Evolutionary conservation across 768 basidiomycete species (phyloP).

Genomic region (Lepiota brunneoincarnata): DNA sequence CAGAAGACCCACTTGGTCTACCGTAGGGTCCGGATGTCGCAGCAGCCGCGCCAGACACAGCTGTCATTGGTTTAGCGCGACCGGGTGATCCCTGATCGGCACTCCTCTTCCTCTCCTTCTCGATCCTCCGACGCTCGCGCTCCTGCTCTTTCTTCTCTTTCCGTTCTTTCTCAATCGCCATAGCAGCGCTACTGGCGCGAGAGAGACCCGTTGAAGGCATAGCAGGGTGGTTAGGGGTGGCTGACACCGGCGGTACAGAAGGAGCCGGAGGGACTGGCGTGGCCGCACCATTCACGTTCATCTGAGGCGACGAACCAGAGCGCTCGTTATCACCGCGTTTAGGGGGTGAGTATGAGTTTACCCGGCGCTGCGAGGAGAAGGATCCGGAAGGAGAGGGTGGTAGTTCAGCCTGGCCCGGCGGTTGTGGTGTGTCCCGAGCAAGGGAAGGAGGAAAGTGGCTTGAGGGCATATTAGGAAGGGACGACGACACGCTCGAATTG

Average conservation of each 20-base stretch:
- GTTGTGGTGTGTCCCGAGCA: conserved; percentile 10
- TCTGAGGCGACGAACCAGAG: conserved; percentile 16
- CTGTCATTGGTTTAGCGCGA: background rate
- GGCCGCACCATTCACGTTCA: conserved; percentile 10
- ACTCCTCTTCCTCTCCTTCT: conserved; percentile 26
- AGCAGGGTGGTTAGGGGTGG: conserved; percentile 7
- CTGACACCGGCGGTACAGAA: conserved; percentile 1
- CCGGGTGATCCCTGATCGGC: conserved; percentile 20
- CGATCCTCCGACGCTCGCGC: conserved; percentile 26
- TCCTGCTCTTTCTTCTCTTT: conserved; percentile 23
- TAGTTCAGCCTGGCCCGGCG: conserved; percentile 5
- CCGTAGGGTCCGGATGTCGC: background rate
- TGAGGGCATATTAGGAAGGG: conserved; percentile 35
- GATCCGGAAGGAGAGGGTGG: conserved; percentile 22
- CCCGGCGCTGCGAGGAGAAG: conserved; percentile 15
- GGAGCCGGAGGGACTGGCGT: conserved; percentile 9
- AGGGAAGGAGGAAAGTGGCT: conserved; percentile 24
- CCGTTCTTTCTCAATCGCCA: conserved; percentile 46
- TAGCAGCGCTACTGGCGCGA: conserved; percentile 51
- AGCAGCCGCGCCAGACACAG: background rate
- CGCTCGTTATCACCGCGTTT: conserved; percentile 3
- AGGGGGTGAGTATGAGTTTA: conserved; percentile 19
- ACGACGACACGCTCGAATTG: conserved; percentile 38
- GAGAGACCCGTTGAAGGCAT: conserved; percentile 29
- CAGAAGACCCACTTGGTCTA: background rate